Evolutionary conservation across 345 rosid species (phyloP), one percentile per base, ranked within the genome.

Genomic region (Syzygium oleosum): DNA sequence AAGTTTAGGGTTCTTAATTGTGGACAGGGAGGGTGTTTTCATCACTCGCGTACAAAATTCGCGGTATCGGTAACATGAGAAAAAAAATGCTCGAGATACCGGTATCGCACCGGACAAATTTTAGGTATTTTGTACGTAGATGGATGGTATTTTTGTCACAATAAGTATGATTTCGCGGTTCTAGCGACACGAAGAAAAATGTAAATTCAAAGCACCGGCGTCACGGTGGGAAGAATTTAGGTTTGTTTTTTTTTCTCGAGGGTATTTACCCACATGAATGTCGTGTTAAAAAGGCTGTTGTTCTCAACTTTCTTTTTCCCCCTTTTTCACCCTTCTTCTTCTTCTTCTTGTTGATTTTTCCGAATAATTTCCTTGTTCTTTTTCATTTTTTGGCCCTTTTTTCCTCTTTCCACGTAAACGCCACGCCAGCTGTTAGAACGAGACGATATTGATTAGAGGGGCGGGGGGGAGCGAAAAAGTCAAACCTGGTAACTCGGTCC

Each of bases 1-100:
- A 22, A 22, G 2, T 55, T 55, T 5, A 22, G 9, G 9, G 27
- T 21, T 21, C 21, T 19, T 11, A 19, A 8, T 54, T 1, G 6
- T 2, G 21, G 25, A 54, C 23, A 7, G 46, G 46, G 19, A 19
- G 6, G 55, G 55, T 17, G 19, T 53, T 19, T 53, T 53, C 7
- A 53, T 19, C 3, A 7, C 59, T 19, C 9, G 58, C 9, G 58
- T 55, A 7, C 58, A 38, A 2, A 23, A 10, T 58, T 23, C 6
- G n/a, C 3, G 25, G n/a, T 25, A 11, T 58, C 10, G 63, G 14
- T 0, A 5, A 25, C 65, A 0, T 0, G 29, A 11, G 12, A 2
- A 25, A 27, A 58, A 58, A 23, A 23, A 0, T 4, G 12, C 3
- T 25, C 6, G 0, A 25, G 65, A 13, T 23, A 58, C 14, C 3